These are phyloP conservation scores for Terfezia claveryi DNA, from an alignment of 495 filamentous ascomycete genomes.

Conservation along the genomic window DNA sequence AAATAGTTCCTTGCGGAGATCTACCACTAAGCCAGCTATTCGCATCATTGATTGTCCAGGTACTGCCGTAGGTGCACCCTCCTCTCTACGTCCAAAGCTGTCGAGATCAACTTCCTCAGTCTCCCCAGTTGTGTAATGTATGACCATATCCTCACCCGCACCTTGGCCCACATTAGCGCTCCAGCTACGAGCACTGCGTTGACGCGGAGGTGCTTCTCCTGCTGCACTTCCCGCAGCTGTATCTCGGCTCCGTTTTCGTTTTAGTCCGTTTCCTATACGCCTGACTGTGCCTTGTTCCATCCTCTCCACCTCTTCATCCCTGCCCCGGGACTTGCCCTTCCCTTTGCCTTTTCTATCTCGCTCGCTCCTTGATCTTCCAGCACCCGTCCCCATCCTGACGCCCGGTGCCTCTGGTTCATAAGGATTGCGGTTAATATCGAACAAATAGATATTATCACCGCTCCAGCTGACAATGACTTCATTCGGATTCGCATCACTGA, in stretches of 20 bases:
- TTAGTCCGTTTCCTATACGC: not conserved
- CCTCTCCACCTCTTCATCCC: not conserved
- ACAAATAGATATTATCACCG: conserved; percentile 52
- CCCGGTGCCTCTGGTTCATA: conserved; percentile 23
- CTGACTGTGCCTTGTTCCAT: not conserved
- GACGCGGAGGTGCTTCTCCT: not conserved
- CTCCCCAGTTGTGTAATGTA: not conserved
- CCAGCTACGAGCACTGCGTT: not conserved
- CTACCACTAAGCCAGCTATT: conserved; percentile 22
- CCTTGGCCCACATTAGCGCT: not conserved
- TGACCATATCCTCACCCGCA: not conserved
- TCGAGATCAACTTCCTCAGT: not conserved
- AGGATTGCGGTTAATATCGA: conserved; percentile 42
- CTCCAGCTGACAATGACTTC: conserved; percentile 60
- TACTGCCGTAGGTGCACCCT: not conserved
- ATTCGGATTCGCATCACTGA: conserved; percentile 54
- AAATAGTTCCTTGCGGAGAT: conserved; percentile 37
- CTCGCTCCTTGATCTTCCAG: not conserved
- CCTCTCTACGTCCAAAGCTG: not conserved
- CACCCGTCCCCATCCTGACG: not conserved
- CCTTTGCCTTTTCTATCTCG: not conserved
- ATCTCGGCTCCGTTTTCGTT: not conserved
- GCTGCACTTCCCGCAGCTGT: too few relatives aligned
- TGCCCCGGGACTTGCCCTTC: not conserved
- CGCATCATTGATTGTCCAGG: conserved; percentile 6